Base-by-base conservation (phyloP, 192 early-diverging fungal species). In the Coemansia sp. region DNA sequence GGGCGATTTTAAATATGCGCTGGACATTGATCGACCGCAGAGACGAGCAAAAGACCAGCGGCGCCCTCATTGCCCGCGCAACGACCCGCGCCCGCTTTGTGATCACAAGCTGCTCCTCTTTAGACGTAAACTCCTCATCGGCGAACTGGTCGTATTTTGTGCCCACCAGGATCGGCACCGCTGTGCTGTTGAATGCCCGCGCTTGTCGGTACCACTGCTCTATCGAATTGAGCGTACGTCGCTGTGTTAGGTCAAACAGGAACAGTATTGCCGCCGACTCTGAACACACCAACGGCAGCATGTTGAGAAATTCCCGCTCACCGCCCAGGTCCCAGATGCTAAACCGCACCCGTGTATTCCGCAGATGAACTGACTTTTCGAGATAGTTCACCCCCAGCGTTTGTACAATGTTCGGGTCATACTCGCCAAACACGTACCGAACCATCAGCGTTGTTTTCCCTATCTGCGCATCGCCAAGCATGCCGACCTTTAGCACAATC, bases 311-410 rank as follows among this genome's bases (percentile, higher is more conserved):
- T 76, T 98, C 96, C 5, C 91, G 87, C 68, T 98, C 94, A 11
- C 95, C 94, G 70, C 95, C 95, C 59, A 98, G 80, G 79, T 98
- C 95, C 95, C 95, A 98, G 75, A 98, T 94, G 68, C 92, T 94
- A 72, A 98, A 98, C 15, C 94, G 96, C 60, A 98, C 92, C 62
- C 92, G 92, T 6, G 92, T 93, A 62, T 93, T 92, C 57, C 88
- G 85, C 58, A 98, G 88, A 11, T 88, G 84, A 27, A 98, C 89
- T 0, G 94, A 95, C 77, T 98, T 98, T 74, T 98, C 95, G 91
- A 96, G 92, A 66, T 96, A 96, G 66, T 95, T 95, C 43, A 98
- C 92, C 60, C 95, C 95, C 22, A 98, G 79, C 25, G 95, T 98
- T 68, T 96, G 95, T 52, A 95, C 93, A 75, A 96, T 96, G 64